Evolutionary conservation across 345 rosid species (phyloP).

Genomic region (Leavenworthia alabamica): DNA sequence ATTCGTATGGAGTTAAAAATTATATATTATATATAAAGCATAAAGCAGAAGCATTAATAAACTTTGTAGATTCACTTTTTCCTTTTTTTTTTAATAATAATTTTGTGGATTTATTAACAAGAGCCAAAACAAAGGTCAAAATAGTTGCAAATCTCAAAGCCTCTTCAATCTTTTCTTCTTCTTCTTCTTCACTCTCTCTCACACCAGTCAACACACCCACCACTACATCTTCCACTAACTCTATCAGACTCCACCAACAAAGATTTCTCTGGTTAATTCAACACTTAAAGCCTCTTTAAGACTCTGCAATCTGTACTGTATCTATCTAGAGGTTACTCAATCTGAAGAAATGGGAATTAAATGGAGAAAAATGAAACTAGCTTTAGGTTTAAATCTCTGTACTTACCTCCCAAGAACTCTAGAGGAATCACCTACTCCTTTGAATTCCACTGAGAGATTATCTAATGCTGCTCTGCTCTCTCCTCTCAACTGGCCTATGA

Average conservation of each 20-base stretch:
- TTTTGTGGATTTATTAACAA: constrained; percentile 8
- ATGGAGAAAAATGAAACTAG: constrained; percentile 81
- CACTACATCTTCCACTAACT: constrained; percentile 20
- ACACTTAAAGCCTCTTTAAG: neutral
- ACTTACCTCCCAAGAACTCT: constrained; percentile 56
- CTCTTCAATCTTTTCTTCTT: neutral
- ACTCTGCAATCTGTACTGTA: neutral
- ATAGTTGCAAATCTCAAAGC: constrained; percentile 31
- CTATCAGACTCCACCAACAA: too few species aligned
- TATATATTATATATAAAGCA: constrained; percentile 4
- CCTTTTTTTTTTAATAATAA: too few species aligned
- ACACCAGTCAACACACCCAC: too few species aligned
- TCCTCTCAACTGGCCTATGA: constrained; percentile 62
- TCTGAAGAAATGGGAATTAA: constrained; percentile 56
- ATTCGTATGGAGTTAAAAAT: neutral
- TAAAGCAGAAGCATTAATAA: constrained; percentile 31
- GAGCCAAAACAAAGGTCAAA: constrained; percentile 35
- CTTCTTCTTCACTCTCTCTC: constrained; percentile 7
- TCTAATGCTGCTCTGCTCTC: constrained; percentile 84
- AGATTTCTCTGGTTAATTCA: neutral
- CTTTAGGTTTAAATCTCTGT: constrained; percentile 66
- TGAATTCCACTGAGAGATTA: constrained; percentile 51
- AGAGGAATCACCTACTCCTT: constrained; percentile 42
- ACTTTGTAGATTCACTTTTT: constrained; percentile 24
- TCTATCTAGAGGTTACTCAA: constrained; percentile 9